Base-by-base conservation (phyloP, 768 basidiomycete species). In the Leucosporidium scottii region DNA sequence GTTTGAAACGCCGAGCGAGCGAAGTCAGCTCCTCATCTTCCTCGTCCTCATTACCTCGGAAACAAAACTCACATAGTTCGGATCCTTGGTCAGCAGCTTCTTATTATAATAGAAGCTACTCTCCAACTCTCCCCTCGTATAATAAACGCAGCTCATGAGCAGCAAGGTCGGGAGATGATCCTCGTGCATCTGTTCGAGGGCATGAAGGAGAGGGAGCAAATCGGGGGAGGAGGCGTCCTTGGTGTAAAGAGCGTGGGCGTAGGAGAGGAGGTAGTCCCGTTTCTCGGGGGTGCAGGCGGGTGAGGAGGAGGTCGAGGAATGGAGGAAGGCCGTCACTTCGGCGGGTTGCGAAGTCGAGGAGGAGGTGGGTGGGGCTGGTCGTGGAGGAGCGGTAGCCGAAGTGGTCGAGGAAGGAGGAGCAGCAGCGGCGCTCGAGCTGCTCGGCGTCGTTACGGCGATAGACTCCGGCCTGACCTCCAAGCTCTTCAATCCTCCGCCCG, bases 131-230 rank as follows among this genome's bases (percentile, higher is more conserved):
- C 78, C 79, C 6, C 78, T 72, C 10, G 79, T 75, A 64, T 79
- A 76, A 51, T 79, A 76, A 0, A 77, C 79, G 70, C 80, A 81
- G 20, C 78, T 74, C 56, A 80, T 75, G 9, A 81, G 71, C 10
- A 81, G 74, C 28, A 81, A 61, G 8, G 77, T 76, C 28, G 79
- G 78, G 4, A 78, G 36, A 65, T 81, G 78, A 17, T 70, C 64
- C 0, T 79, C 78, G 64, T 81, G 79, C 0, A 79, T 58, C 9
- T 69, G 70, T 44, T 75, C 75, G 47, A 81, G 73, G 23, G 74
- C 73, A 17, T 70, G 70, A 25, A 81, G 74, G 18, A 81, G 76
- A 1, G 78, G 78, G 1, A 81, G 57, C 4, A 81, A 60, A 10
- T 64, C 59, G 20, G 51, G 30, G n/a, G 23, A 50, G n/a, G 10